phyloP scores from a whole-genome alignment of 1,284 basidiomycete species.

The Tylopilus orsonianus region DNA sequence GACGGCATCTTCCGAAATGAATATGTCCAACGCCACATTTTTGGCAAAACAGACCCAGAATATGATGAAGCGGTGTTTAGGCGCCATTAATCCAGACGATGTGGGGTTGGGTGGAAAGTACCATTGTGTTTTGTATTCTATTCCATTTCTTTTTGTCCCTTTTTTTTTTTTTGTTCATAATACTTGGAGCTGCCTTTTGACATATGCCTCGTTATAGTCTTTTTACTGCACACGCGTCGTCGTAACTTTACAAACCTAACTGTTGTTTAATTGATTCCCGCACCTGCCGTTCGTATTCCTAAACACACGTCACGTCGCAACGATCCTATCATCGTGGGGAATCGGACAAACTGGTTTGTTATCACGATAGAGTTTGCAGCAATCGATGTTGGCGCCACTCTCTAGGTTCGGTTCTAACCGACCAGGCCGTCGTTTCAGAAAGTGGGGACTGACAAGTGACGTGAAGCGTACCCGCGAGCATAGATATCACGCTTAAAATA shows the following conservation, averaged over 20 bases:
- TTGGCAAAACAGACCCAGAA: slow-evolving; percentile 48
- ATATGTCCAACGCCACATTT: slow-evolving; percentile 75
- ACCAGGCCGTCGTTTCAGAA: slow-evolving; percentile 7
- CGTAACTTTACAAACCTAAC: slow-evolving; percentile 55
- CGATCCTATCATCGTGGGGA: background rate
- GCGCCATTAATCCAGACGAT: slow-evolving; percentile 21
- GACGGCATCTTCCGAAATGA: slow-evolving; percentile 78
- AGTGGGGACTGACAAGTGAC: background rate
- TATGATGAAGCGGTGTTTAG: slow-evolving; percentile 60
- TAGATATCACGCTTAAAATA: slow-evolving; percentile 91
- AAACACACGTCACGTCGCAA: slow-evolving; percentile 1
- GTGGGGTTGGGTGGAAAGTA: background rate
- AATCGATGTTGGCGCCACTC: slow-evolving; percentile 97
- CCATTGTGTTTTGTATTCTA: background rate
- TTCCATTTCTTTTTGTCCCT: background rate
- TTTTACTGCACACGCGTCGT: slow-evolving; percentile 12
- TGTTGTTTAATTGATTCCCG: slow-evolving; percentile 70
- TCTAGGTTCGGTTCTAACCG: slow-evolving; percentile 93
- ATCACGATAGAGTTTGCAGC: slow-evolving; percentile 93
- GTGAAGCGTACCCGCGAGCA: slow-evolving; percentile 82
- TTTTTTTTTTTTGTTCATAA: background rate
- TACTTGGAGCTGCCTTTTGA: no score
- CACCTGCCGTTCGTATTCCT: slow-evolving; percentile 75
- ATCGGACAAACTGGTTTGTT: slow-evolving; percentile 52
- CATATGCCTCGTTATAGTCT: slow-evolving; percentile 20